A percentile compares a stretch with the other conserved stretches of the same genome.
These are phyloP conservation scores for Ammopiptanthus mongolicus DNA, from an alignment of 306 rosid genomes.

Conservation along the genomic window DNA sequence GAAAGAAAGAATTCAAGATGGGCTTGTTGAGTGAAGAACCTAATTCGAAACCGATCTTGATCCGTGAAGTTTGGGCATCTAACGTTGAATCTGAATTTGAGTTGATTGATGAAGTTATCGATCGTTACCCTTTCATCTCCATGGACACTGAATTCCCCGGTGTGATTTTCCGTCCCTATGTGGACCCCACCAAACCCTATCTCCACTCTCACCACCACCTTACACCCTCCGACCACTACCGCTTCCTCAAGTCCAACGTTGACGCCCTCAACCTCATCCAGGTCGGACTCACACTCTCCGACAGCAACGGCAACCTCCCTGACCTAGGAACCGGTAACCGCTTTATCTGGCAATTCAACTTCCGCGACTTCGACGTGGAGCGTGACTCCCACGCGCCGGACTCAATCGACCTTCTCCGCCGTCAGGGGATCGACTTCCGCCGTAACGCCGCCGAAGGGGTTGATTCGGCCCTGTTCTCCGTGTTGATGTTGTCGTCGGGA, in stretches of 20 bases:
- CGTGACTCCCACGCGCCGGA: constrained; percentile 53
- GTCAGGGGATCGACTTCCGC: constrained; percentile 61
- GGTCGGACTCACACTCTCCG: constrained; percentile 72
- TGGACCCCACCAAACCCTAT: neutral
- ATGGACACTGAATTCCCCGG: constrained; percentile 90
- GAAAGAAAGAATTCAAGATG: too few relatives aligned
- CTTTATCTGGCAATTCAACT: constrained; percentile 76
- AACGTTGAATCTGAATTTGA: constrained; percentile 51
- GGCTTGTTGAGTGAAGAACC: constrained; percentile 6
- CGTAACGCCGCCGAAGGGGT: constrained; percentile 43
- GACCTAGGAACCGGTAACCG: constrained; percentile 33
- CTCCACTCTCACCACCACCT: neutral
- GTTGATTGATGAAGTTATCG: constrained; percentile 27
- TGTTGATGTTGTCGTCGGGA: constrained; percentile 57
- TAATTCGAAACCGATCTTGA: constrained; percentile 28
- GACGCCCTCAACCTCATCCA: constrained; percentile 75
- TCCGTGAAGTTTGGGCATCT: constrained; percentile 63
- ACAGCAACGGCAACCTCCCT: constrained; percentile 60
- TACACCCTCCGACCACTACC: constrained; percentile 62
- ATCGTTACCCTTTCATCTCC: constrained; percentile 49
- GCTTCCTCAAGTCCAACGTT: constrained; percentile 58
- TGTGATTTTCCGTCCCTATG: constrained; percentile 26
- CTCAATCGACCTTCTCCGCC: constrained; percentile 55
- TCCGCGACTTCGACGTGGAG: constrained; percentile 50
- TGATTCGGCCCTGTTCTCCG: constrained; percentile 39